Conservation (phyloP, 2,329 filamentous ascomycete species). For the Alternaria angustiovoidea region DNA sequence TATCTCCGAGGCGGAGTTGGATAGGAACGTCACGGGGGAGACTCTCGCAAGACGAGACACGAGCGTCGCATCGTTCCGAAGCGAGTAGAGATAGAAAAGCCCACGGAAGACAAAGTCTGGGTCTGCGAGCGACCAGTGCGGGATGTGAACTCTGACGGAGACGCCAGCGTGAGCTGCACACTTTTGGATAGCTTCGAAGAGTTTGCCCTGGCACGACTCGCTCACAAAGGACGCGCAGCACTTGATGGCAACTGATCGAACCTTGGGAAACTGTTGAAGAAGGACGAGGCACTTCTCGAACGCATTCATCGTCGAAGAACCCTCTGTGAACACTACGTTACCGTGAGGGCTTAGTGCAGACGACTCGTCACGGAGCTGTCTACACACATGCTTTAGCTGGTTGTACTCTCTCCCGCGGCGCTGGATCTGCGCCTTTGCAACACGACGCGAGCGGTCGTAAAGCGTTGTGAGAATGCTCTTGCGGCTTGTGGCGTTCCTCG, state of each 20-base stretch:
- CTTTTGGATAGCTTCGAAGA: slow-evolving; percentile 1
- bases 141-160: slow-evolving; percentile 7
- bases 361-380: slow-evolving; percentile 1
- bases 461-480: not conserved
- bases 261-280: not conserved
- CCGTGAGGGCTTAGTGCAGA: not conserved
- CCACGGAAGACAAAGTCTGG: slow-evolving; percentile 3
- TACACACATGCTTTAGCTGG: not conserved
- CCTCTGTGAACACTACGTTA: not conserved
- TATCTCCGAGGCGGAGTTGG: slow-evolving; percentile 1
- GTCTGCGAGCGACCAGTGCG: slow-evolving; percentile 1
- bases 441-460: not conserved
- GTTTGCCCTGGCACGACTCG: slow-evolving; percentile 1
- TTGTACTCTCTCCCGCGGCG: not conserved
- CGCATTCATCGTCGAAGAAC: not conserved
- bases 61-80: not conserved
- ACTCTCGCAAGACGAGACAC: not conserved
- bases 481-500: not conserved
- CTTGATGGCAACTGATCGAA: slow-evolving; percentile 1
- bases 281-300: slow-evolving; percentile 2
- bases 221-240: not conserved
- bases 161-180: not conserved
- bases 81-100: slow-evolving; percentile 1
- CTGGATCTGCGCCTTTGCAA: not conserved
- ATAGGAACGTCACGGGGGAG: not conserved